These are phyloP conservation scores for Choiromyces venosus DNA, from an alignment of 495 filamentous ascomycete species.

Conservation along the genomic window DNA sequence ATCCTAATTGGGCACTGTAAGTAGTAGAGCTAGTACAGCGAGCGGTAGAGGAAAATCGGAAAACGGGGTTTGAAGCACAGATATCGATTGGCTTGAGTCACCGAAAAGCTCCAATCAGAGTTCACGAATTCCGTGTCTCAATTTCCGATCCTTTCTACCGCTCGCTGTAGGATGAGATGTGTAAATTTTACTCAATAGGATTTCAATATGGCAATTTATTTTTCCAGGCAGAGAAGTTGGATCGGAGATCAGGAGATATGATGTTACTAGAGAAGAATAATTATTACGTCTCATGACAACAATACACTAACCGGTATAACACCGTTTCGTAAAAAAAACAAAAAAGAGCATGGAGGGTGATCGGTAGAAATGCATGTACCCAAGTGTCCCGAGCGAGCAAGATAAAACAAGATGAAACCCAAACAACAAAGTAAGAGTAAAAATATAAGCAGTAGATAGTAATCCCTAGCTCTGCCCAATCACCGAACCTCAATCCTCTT, in stretches of 20 bases:
- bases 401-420: neutral
- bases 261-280: no score
- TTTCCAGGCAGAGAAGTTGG: neutral
- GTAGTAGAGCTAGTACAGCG: no score
- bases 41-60: no score
- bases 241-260: neutral
- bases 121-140: no score
- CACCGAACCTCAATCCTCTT: constrained; percentile 59
- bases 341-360: neutral
- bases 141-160: no score
- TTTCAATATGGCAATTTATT: neutral
- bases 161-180: neutral
- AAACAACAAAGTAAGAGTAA: neutral
- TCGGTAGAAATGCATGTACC: neutral
- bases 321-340: neutral
- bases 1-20: neutral
- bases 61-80: no score
- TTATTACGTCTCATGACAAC: neutral
- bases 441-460: neutral
- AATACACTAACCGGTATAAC: constrained; percentile 2
- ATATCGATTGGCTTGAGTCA: no score
- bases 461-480: constrained; percentile 5
- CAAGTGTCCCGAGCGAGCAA: neutral
- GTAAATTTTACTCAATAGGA: neutral
- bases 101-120: no score